Evolutionary conservation across 805 yeast genomes (phyloP).

Genomic region (Hanseniaspora clermontiae): DNA sequence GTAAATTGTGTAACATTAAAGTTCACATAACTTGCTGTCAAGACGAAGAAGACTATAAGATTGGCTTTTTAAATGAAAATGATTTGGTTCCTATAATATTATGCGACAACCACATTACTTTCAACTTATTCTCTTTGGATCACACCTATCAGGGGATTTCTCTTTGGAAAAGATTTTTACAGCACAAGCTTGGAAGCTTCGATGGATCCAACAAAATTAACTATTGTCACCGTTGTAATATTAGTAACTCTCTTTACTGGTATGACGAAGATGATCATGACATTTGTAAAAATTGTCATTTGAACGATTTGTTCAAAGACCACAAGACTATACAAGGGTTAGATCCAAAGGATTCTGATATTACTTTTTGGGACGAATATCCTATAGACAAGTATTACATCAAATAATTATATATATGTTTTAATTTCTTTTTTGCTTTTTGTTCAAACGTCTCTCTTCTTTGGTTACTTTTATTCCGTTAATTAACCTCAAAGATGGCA

Average conservation of each 20-base stretch:
- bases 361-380: constrained; percentile 10
- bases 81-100: not conserved
- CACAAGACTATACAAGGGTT: constrained; percentile 1
- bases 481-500: constrained; percentile 2
- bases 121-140: not conserved
- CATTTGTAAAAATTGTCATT: constrained; percentile 15
- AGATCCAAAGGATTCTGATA: not conserved
- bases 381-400: constrained; percentile 7
- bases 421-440: not conserved
- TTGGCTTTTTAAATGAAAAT: constrained; percentile 16
- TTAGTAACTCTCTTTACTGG: constrained; percentile 18
- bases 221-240: constrained; percentile 17
- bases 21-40: constrained; percentile 25
- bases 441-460: not conserved
- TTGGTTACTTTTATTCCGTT: not conserved
- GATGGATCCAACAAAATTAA: not conserved
- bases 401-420: not conserved
- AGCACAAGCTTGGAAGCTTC: not conserved
- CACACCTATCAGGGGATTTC: not conserved
- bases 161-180: constrained; percentile 9
- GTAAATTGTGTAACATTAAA: constrained; percentile 17
- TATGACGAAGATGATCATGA: constrained; percentile 15
- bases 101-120: not conserved
- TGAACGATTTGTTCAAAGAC: constrained; percentile 3
- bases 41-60: constrained; percentile 13